phyloP scores from a whole-genome alignment of 2,329 filamentous ascomycete species.

The Colletotrichum lindemuthianum region DNA sequence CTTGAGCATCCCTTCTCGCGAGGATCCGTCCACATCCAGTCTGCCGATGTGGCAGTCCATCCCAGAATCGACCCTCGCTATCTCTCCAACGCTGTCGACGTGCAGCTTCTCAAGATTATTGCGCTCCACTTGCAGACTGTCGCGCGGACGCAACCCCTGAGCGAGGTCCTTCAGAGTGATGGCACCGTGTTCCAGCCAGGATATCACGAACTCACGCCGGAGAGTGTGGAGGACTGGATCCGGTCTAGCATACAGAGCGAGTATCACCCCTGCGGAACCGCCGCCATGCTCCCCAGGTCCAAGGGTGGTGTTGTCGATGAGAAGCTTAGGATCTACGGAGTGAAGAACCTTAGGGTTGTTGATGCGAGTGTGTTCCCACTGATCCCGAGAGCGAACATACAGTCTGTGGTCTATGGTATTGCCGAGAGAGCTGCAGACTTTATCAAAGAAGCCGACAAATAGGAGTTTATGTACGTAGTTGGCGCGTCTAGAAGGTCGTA shows the following conservation, averaged over 20 bases:
- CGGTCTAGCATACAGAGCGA: slow-evolving; percentile 26
- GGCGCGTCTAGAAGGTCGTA: too few species aligned
- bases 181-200: slow-evolving; percentile 27
- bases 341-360: slow-evolving; percentile 41
- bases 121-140: slow-evolving; percentile 23
- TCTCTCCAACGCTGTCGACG: slow-evolving; percentile 29
- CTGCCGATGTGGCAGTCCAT: slow-evolving; percentile 6
- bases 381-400: slow-evolving; percentile 44
- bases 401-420: slow-evolving; percentile 48
- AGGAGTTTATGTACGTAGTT: too few species aligned
- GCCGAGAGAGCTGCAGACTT: slow-evolving; percentile 42
- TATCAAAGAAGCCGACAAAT: slow-evolving; percentile 12
- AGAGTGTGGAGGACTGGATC: slow-evolving; percentile 25
- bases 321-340: slow-evolving; percentile 43
- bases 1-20: slow-evolving; percentile 32
- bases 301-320: slow-evolving; percentile 46
- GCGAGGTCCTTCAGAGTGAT: slow-evolving; percentile 20
- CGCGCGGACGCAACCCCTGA: slow-evolving; percentile 20
- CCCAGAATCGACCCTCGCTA: slow-evolving; percentile 30
- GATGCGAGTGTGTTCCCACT: slow-evolving; percentile 47
- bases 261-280: slow-evolving; percentile 32
- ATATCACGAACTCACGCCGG: slow-evolving; percentile 17
- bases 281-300: slow-evolving; percentile 30
- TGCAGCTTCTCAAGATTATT: slow-evolving; percentile 17
- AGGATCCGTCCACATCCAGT: slow-evolving; percentile 28